Percentiles rank a stretch among this genome's conserved stretches.
Evolutionary conservation across 2,329 filamentous ascomycete species (phyloP).

Genomic region (Trichoderma guizhouense): DNA sequence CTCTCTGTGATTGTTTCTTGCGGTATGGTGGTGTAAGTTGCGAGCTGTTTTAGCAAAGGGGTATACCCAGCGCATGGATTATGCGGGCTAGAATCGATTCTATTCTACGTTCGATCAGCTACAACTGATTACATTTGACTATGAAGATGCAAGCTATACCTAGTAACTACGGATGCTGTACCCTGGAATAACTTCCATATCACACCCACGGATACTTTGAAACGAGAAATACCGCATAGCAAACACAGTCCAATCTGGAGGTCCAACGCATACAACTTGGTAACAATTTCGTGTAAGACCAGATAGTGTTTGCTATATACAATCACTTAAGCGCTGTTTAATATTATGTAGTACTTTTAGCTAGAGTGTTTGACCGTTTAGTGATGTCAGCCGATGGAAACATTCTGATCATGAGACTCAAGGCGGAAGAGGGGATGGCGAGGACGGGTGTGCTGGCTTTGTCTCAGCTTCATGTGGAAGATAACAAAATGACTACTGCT

Average conservation of each 20-base stretch:
- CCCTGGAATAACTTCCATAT: not conserved
- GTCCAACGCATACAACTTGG: not conserved
- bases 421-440: not conserved
- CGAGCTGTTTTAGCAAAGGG: not conserved
- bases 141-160: not conserved
- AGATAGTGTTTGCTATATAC: not conserved
- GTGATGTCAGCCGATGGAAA: not conserved
- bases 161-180: not conserved
- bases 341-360: no score
- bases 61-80: not conserved
- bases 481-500: not conserved
- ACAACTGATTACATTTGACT: not conserved
- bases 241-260: not conserved
- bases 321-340: not conserved
- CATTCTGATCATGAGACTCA: not conserved
- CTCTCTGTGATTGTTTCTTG: not conserved
- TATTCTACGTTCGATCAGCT: not conserved
- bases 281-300: not conserved
- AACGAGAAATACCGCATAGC: not conserved
- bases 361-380: not conserved
- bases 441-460: not conserved
- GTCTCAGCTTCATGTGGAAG: not conserved
- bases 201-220: not conserved
- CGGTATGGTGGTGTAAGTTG: not conserved
- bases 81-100: not conserved